These are phyloP conservation scores for Penicillium alfredii DNA, from an alignment of 495 filamentous ascomycete species.

Conservation along the genomic window DNA sequence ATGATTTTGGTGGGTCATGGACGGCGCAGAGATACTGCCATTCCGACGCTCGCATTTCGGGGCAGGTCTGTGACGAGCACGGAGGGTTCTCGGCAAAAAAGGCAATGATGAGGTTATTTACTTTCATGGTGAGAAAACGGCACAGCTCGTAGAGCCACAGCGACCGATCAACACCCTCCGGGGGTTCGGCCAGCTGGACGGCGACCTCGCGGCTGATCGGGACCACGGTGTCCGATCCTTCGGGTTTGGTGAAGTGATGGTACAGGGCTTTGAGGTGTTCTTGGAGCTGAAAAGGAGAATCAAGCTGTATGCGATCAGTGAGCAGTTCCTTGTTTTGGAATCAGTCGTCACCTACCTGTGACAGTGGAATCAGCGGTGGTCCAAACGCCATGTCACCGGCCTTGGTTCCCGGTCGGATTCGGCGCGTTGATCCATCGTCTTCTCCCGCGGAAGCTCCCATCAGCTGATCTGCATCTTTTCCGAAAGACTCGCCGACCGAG, in stretches of 20 bases:
- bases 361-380: constrained; percentile 77
- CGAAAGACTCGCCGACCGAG: constrained; percentile 49
- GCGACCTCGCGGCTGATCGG: constrained; percentile 73
- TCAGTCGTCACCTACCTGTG: constrained; percentile 54
- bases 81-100: constrained; percentile 86
- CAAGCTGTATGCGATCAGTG: constrained; percentile 55
- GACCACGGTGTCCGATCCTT: constrained; percentile 47
- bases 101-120: constrained; percentile 82
- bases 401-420: constrained; percentile 89
- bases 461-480: constrained; percentile 30
- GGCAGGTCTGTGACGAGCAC: constrained; percentile 80
- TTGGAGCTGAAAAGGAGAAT: constrained; percentile 96
- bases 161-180: constrained; percentile 70
- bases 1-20: constrained; percentile 88
- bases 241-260: constrained; percentile 64
- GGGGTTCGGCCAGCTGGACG: constrained; percentile 65
- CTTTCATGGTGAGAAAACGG: constrained; percentile 87
- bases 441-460: constrained; percentile 42
- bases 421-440: constrained; percentile 63
- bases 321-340: background rate
- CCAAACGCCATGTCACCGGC: constrained; percentile 86
- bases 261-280: constrained; percentile 94
- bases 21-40: constrained; percentile 99
- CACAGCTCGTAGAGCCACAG: constrained; percentile 98
- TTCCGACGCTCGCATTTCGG: constrained; percentile 96